Evolutionary conservation across 805 yeast genomes (phyloP), one percentile per base, ranked within the genome.

Genomic region (Monosporozyma aerobia): DNA sequence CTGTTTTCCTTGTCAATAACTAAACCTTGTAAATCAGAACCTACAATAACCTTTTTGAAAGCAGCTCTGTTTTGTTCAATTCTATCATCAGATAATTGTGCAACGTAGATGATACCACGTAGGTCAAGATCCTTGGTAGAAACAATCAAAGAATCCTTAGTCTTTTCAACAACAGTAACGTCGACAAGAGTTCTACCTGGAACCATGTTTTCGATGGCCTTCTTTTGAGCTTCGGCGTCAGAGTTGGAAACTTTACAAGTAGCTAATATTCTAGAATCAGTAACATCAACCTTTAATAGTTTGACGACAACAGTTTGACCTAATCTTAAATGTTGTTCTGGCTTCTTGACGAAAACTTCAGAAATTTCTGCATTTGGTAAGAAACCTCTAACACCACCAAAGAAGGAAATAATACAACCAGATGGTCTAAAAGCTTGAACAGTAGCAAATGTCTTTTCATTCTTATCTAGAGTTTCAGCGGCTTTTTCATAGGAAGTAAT

Each of bases 291-390:
- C 40, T 74, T 70, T 44, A 83, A 60, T 16, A 94, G 72, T 60
- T 83, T 80, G 8, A 87, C 95, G 8, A 72, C 69, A 40, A 94
- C 83, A 1, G 96, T 83, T 70, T 94, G 98, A 4, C 96, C 96
- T 14, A 86, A 63, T 57, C 81, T 82, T 59, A 92, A 77, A 67
- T 84, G 85, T 58, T 90, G 92, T 58, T 78, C 80, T 19, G 96
- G 90, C 52, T 81, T 79, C 50, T 75, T 77, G 41, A 90, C 94
- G 65, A 79, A 87, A 1, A 96, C 82, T 69, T 94, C 98, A 51
- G 95, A 85, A 61, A 94, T 87, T 72, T 94, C 98, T 51, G 83
- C 74, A 57, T 83, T 81, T 32, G 99, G 98, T 55, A 94, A 73
- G 65, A 81, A 90, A 0, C 90, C 99, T 58, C 76, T 79, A 44